Base-by-base conservation (phyloP, 2,329 filamentous ascomycete genomes). In the Colletotrichum australisinense region DNA sequence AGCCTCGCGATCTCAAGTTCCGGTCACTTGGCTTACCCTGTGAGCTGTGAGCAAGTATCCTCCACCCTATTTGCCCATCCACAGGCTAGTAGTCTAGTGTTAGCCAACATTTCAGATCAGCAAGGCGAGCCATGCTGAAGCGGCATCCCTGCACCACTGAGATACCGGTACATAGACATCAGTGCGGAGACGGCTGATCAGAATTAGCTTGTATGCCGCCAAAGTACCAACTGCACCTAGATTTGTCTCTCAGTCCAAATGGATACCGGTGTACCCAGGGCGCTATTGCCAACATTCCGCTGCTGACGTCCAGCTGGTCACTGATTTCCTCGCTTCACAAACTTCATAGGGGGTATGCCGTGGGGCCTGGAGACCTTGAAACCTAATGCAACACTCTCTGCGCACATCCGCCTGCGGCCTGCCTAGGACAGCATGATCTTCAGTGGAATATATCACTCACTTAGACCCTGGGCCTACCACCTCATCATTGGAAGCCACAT, bases 401-500 rank as follows among this genome's bases (percentile, higher is more conserved):
- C 38, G 42, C 19, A 49, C 28, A 38, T 30, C 16, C 52, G 58
- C 30, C 30, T n/a, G 32, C 14, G 19, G 58, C 30, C 30, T n/a
- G 32, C 14, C 24, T 30, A 55, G 30, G 24, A 32, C 24, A 60
- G 46, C 56, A 46, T 71, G 55, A 60, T 67, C 62, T 60, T 71
- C 42, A 14, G 30, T 24, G 58, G 46, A n/a, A 49, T 42, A 14
- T 12, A 38, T 24, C 38, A 42, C 64, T 68, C 5, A 8, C 57
- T 19, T 30, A 62, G 30, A 42, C 38, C 30, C 55, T 55, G 46
- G 14, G 46, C 57, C 38, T 24, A 19, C 52, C 62, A 55, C 28
- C 16, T 38, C n/a, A 38, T n/a, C 52, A 5, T 59, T 63, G 35
- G 66, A 26, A 63, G 65, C 38, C 69, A 68, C 26, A 12, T 67